phyloP scores from a whole-genome alignment of 441 rosid genomes.

The Lepidium campestre region DNA sequence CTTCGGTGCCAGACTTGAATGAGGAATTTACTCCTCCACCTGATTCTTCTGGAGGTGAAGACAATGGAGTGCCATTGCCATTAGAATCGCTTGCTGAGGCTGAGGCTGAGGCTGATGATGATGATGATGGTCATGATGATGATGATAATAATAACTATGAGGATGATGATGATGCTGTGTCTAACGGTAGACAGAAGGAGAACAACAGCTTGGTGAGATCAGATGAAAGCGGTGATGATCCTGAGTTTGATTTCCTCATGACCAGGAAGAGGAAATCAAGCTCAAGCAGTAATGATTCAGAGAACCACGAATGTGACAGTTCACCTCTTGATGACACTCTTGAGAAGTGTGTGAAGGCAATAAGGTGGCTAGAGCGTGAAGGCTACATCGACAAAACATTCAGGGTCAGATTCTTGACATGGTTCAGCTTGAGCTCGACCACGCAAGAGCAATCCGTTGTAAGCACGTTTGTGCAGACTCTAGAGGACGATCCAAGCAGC shows the following conservation, averaged over 20 bases:
- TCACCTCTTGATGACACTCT: constrained; percentile 78
- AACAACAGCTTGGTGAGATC: constrained; percentile 53
- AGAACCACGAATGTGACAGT: constrained; percentile 82
- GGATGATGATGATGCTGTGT: constrained; percentile 71
- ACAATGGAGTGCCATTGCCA: constrained; percentile 66
- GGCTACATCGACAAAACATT: constrained; percentile 80
- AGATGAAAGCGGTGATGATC: constrained; percentile 55
- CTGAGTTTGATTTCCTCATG: constrained; percentile 51
- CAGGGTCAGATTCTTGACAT: constrained; percentile 83
- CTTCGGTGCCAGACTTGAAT: constrained; percentile 85
- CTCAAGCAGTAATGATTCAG: constrained; percentile 25
- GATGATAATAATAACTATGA: constrained; percentile 50
- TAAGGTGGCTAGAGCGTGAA: constrained; percentile 80
- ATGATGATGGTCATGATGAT: constrained; percentile 47
- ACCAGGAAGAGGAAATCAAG: constrained; percentile 57
- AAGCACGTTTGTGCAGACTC: constrained; percentile 75
- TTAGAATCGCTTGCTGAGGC: constrained; percentile 57
- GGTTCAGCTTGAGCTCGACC: constrained; percentile 91
- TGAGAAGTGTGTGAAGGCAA: constrained; percentile 79
- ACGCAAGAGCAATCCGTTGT: constrained; percentile 87
- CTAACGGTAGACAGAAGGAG: constrained; percentile 45
- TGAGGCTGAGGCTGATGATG: constrained; percentile 40
- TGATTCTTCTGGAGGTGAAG: constrained; percentile 87
- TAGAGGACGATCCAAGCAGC: constrained; percentile 84
- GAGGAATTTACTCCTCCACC: constrained; percentile 82